A percentile compares a stretch with the other conserved stretches of the same genome.
Conservation (phyloP, 2,329 filamentous ascomycete species). For the Phyllosticta ampelicida region DNA sequence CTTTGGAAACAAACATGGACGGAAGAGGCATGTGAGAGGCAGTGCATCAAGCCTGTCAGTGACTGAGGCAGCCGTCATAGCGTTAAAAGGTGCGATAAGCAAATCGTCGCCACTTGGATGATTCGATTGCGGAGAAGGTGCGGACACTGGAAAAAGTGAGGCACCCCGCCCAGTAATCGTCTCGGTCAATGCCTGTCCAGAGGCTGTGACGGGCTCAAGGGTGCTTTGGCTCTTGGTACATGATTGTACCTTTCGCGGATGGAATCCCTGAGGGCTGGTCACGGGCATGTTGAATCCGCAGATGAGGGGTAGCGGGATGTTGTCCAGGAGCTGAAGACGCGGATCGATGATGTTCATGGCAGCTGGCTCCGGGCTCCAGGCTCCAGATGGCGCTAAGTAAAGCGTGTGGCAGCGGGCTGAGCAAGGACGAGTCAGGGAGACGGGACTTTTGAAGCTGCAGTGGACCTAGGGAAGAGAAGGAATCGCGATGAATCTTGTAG, state of each 20-base stretch:
- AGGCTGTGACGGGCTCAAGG: neutral
- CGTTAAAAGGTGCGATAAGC: neutral
- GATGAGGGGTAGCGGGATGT: neutral
- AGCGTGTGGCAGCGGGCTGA: neutral
- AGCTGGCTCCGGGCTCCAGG: too few relatives aligned
- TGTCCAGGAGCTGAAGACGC: neutral
- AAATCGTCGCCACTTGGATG: neutral
- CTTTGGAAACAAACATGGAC: neutral
- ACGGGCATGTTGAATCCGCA: neutral
- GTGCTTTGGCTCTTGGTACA: neutral
- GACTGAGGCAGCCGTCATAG: neutral
- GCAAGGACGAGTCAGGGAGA: neutral
- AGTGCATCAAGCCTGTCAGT: neutral
- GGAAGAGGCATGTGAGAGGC: neutral
- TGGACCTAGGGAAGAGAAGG: neutral
- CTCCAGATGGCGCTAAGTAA: neutral
- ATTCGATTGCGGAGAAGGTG: neutral
- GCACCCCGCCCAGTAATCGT: neutral
- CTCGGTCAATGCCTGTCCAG: neutral
- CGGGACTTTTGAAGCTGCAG: neutral
- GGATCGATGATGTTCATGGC: neutral
- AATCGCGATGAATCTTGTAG: neutral
- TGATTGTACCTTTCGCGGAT: neutral
- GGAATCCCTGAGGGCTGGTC: neutral
- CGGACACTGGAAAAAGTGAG: neutral